Evolutionary conservation across 768 basidiomycete species (phyloP), one percentile per base, ranked within the genome.

Genomic region (Ephemerocybe angulata): DNA sequence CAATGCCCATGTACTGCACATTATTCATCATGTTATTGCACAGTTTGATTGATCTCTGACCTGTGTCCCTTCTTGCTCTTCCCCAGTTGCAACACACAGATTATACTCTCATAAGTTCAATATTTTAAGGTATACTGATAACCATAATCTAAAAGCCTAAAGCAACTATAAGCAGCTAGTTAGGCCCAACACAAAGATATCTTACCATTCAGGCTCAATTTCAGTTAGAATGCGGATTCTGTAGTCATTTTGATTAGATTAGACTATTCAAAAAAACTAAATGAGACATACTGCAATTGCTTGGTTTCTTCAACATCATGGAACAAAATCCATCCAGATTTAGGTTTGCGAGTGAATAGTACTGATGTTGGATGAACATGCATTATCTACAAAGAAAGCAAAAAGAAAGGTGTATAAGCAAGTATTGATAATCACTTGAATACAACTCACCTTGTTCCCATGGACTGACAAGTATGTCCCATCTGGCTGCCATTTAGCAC

Each of bases 241-340:
- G 48, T n/a, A n/a, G n/a, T n/a, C n/a, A n/a, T n/a, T n/a, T n/a
- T 68, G 50, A 69, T 56, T 53, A 52, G 47, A n/a, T 38, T 8
- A 30, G 19, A 25, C n/a, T 21, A 40, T 7, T n/a, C 5, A 22
- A 22, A 33, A n/a, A 12, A 29, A 33, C 22, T 1, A 33, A 25
- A 40, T 4, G 67, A 40, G 19, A 24, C 89, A 63, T 62, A 91
- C 90, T 91, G 95, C 38, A 85, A 86, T 66, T 94, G 97, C 60
- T 93, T 95, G 0, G 97, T 98, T 70, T 98, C 96, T 63, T 98
- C 88, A 75, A 97, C 86, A 67, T 98, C 94, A 63, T 98, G 93
- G 64, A 87, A 98, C 8, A 99, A 76, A 3, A 99, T 90, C 92
- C 93, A 98, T 6, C 91, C 90, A 1, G 88, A 88, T 22, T 85